These are phyloP conservation scores for Dalechampia spathulata DNA, from an alignment of 441 rosid species.

Conservation along the genomic window DNA sequence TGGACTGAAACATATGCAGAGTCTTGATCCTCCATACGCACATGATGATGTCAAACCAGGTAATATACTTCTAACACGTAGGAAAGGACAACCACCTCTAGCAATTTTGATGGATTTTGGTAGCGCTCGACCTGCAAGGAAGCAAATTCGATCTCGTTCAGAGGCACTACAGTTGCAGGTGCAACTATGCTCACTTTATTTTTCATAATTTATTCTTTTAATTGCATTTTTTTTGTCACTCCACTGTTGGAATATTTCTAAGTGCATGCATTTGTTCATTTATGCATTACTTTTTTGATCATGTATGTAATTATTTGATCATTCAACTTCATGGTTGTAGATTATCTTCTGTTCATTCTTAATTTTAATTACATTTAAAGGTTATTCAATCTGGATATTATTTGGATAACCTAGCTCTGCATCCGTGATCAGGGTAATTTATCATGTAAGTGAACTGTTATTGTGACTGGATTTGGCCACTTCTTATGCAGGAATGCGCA, in stretches of 20 bases:
- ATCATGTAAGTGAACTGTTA: neutral
- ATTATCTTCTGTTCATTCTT: neutral
- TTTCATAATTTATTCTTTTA: neutral
- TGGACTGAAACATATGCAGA: slow-evolving; percentile 95
- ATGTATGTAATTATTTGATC: neutral
- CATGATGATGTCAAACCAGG: slow-evolving; percentile 99
- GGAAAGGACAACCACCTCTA: slow-evolving; percentile 76
- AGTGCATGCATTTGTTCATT: neutral
- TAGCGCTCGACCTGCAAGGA: slow-evolving; percentile 83
- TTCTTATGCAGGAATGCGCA: slow-evolving; percentile 75
- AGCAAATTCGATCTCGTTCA: slow-evolving; percentile 78
- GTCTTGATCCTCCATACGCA: slow-evolving; percentile 88
- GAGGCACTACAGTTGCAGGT: slow-evolving; percentile 98
- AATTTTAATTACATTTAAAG: neutral
- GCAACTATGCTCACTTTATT: neutral
- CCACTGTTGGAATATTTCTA: too few relatives aligned
- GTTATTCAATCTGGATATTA: neutral
- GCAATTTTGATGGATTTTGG: slow-evolving; percentile 99
- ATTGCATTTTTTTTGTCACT: too few relatives aligned
- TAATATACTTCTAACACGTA: slow-evolving; percentile 79
- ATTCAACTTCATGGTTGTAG: neutral
- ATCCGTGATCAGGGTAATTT: neutral
- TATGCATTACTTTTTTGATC: neutral
- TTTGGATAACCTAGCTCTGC: neutral
- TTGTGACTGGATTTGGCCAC: slow-evolving; percentile 17